Conservation (phyloP, 257 asterid genomes). For the Penstemon davidsonii region DNA sequence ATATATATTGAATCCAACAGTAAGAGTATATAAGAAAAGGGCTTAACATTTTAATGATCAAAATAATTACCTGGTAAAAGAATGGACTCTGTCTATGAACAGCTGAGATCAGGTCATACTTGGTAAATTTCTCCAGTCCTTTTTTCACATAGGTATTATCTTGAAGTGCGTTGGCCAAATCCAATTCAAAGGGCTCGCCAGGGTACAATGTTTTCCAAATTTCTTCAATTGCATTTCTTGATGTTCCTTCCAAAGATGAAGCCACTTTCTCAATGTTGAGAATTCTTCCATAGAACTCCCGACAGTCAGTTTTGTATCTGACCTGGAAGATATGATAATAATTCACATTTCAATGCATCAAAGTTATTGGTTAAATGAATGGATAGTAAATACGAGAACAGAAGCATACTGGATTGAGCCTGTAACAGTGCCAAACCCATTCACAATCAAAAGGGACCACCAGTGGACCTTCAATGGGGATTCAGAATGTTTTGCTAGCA, state of each 20-base stretch:
- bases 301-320: conserved; percentile 77
- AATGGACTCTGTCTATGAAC: conserved; percentile 86
- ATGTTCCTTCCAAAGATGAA: conserved; percentile 60
- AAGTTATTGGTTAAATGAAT: conserved; percentile 22
- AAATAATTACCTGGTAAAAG: conserved; percentile 74
- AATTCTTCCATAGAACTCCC: conserved; percentile 69
- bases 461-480: conserved; percentile 67
- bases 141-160: conserved; percentile 22
- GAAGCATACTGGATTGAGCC: conserved; percentile 84
- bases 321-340: conserved; percentile 47
- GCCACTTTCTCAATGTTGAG: conserved; percentile 66
- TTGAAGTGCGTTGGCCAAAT: conserved; percentile 35
- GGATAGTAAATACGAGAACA: conserved; percentile 15
- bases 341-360: conserved; percentile 8
- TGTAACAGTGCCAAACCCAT: conserved; percentile 99
- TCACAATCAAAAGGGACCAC: conserved; percentile 95
- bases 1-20: neutral
- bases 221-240: conserved; percentile 50
- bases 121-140: conserved; percentile 48
- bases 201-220: conserved; percentile 66
- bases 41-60: neutral
- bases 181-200: conserved; percentile 65
- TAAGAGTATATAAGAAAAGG: neutral
- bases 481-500: conserved; percentile 80
- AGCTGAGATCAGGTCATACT: conserved; percentile 79